Conservation (phyloP, 345 rosid species). For the Salix suchowensis region DNA sequence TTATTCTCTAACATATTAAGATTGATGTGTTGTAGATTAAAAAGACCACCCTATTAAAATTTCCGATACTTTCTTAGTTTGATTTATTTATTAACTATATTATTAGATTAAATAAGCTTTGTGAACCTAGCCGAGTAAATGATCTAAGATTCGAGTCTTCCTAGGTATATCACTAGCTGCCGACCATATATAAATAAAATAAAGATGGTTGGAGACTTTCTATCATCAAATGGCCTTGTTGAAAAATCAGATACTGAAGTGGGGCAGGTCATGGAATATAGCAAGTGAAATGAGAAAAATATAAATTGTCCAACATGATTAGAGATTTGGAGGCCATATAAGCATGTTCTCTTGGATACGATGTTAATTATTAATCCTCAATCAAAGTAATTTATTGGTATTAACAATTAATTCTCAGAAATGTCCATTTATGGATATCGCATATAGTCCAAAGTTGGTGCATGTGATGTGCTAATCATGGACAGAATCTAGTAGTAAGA, state of each 20-base stretch:
- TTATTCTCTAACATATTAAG: no score
- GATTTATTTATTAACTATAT: no score
- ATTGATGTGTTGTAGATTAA: no score
- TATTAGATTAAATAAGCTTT: no score
- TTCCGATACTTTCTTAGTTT: no score
- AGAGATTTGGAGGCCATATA: slow-evolving; percentile 31
- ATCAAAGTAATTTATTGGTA: slow-evolving; percentile 10
- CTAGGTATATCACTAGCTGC: no score
- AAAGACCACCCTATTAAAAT: no score
- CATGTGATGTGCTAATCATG: slow-evolving; percentile 41
- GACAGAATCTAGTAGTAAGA: slow-evolving; percentile 9
- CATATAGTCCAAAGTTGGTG: slow-evolving; percentile 15
- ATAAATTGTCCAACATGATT: slow-evolving; percentile 22
- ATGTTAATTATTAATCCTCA: slow-evolving; percentile 31
- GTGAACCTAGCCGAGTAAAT: no score
- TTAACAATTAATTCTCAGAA: not conserved
- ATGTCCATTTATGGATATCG: slow-evolving; percentile 3
- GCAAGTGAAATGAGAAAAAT: not conserved
- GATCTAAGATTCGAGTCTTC: no score
- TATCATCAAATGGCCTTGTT: no score
- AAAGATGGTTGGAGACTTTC: no score
- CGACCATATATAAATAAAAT: no score
- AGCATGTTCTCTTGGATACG: slow-evolving; percentile 50
- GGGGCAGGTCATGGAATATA: not conserved
- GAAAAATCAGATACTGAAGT: not conserved